These are phyloP conservation scores for Xylariaceae sp. DNA, from an alignment of 2,329 filamentous ascomycete species.

Conservation along the genomic window DNA sequence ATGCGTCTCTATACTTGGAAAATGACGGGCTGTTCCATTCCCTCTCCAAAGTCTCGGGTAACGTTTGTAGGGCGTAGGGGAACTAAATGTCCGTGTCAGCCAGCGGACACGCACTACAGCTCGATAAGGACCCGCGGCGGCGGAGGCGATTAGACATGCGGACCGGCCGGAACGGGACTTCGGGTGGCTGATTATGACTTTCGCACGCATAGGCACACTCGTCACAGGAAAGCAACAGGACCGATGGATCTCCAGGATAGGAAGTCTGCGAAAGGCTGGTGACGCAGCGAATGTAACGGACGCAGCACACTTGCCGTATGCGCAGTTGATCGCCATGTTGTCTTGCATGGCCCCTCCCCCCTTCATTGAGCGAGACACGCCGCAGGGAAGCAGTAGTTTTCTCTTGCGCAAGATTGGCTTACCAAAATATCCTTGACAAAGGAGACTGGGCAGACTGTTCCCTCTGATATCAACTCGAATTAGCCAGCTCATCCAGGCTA, in stretches of 20 bases:
- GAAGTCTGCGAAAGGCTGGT: conserved; percentile 7
- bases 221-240: not conserved
- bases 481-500: conserved; percentile 36
- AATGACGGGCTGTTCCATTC: conserved; percentile 66
- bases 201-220: no score
- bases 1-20: conserved; percentile 63
- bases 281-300: conserved; percentile 9
- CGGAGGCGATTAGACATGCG: conserved; percentile 2
- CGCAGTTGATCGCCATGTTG: conserved; percentile 16
- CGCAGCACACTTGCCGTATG: conserved; percentile 11
- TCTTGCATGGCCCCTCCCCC: conserved; percentile 12
- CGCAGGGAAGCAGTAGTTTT: conserved; percentile 3
- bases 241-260: conserved; percentile 5
- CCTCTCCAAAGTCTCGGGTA: conserved; percentile 58
- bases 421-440: conserved; percentile 82
- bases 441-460: conserved; percentile 77
- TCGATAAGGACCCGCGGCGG: conserved; percentile 1
- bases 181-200: no score
- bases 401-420: conserved; percentile 37
- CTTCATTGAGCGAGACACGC: not conserved
- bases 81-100: conserved; percentile 49
- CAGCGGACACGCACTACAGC: not conserved
- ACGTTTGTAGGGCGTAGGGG: conserved; percentile 66
- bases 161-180: not conserved
- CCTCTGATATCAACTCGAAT: conserved; percentile 53